Base-by-base conservation (phyloP, 2,329 filamentous ascomycete species). In the Diatrype stigma region DNA sequence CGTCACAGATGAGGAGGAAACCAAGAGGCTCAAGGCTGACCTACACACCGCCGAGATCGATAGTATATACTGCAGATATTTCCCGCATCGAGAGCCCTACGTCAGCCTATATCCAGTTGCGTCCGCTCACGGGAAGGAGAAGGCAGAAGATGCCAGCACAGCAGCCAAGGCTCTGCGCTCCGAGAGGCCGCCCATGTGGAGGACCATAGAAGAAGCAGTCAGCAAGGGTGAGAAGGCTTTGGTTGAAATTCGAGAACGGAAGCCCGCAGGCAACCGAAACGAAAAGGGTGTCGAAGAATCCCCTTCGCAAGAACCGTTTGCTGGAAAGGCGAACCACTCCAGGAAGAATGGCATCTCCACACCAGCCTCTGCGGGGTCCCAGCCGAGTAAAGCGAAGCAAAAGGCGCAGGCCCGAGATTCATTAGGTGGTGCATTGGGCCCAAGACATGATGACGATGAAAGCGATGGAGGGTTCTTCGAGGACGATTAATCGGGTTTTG, bases 11-110 rank as follows among this genome's bases (percentile, higher is more conserved):
- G 66, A 74, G 1, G 74, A 78, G 45, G 80, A 84, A 58, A 70
- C 71, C 34, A 72, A 76, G 47, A 68, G 68, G 49, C 66, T 89
- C 46, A 72, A 80, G 58, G 67, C 68, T 6, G 76, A 84, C 53
- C 72, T 89, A n/a, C 85, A 89, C 64, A 58, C 82, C 22, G 82
- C 83, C 23, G 80, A 91, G 63, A 81, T 92, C 12, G 89, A 93
- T 63, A 73, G 88, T 55, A 84, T 89, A 60, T 94, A 94, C 64
- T 82, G 88, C 1, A 78, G 82, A 48, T 87, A 85, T 67, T 88
- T 82, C 55, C 89, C 89, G 1, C 80, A 88, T 42, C 75, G 85
- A 60, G 83, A 89, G 66, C 74, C 78, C 21, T 94, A 94, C 68
- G 76, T 88, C 56, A 83, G 81, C 59, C 65, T 87, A 16, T 86